These are phyloP conservation scores for Monosporascus sp. DNA, from an alignment of 2,329 filamentous ascomycete genomes.

Conservation along the genomic window DNA sequence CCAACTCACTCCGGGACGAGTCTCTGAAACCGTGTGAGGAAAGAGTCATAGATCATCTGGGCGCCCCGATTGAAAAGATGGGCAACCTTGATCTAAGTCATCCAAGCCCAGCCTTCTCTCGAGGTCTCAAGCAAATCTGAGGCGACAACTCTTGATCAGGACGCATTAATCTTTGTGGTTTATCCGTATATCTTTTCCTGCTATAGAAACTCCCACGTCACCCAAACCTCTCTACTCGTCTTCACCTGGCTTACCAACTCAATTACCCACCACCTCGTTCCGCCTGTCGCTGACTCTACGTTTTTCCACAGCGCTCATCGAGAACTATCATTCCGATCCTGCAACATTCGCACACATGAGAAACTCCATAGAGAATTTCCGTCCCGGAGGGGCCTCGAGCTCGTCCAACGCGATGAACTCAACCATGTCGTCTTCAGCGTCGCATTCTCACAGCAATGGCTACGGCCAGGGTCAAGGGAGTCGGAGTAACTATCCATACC, in stretches of 20 bases:
- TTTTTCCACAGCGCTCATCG: conserved; percentile 13
- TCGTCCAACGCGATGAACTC: conserved; percentile 6
- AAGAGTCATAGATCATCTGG: too few relatives aligned
- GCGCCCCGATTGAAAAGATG: too few relatives aligned
- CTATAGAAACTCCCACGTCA: background rate
- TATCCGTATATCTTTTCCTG: too few relatives aligned
- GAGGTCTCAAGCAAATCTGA: too few relatives aligned
- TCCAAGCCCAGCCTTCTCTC: too few relatives aligned
- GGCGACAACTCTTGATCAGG: too few relatives aligned
- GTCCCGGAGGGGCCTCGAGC: conserved; percentile 1
- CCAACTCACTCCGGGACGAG: too few relatives aligned
- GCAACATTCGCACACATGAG: conserved; percentile 8
- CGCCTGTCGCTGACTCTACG: conserved; percentile 2
- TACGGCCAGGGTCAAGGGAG: conserved; percentile 2
- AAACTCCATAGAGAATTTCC: conserved; percentile 8
- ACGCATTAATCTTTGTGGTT: too few relatives aligned
- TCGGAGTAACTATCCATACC: conserved; percentile 5
- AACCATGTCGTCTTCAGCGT: background rate
- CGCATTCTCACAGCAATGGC: background rate
- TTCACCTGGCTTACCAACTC: too few relatives aligned
- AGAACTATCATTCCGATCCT: conserved; percentile 12
- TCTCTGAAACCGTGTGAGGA: too few relatives aligned
- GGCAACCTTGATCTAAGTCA: too few relatives aligned
- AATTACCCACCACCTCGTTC: background rate
- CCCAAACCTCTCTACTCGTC: background rate